phyloP scores from a whole-genome alignment of 1,139 yeast species.

The Trichomonascaceae sp. region DNA sequence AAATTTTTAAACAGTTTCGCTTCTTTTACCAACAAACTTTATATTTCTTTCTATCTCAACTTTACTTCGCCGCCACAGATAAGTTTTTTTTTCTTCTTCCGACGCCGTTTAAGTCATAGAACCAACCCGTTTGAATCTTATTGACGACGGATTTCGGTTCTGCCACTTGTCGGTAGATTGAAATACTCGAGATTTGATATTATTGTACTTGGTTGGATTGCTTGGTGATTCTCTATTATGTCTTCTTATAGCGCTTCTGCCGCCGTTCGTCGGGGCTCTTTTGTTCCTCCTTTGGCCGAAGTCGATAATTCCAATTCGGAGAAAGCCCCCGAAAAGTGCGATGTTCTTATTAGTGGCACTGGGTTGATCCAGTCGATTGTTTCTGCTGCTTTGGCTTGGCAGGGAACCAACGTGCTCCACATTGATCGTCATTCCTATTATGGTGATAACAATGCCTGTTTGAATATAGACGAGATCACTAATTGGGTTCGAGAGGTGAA shows the following conservation, averaged over 20 bases:
- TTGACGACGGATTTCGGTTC: not conserved
- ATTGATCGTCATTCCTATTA: constrained; percentile 77
- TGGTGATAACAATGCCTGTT: constrained; percentile 82
- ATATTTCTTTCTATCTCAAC: not conserved
- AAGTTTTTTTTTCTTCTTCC: not conserved
- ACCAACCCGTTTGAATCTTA: no score
- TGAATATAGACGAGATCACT: constrained; percentile 78
- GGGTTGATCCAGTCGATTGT: constrained; percentile 82
- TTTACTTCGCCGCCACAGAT: not conserved
- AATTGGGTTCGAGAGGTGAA: constrained; percentile 69
- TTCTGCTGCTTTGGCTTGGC: constrained; percentile 96
- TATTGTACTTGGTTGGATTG: no score
- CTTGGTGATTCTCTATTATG: constrained; percentile 20
- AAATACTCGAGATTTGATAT: not conserved
- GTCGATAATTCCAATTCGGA: constrained; percentile 55
- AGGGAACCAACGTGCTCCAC: constrained; percentile 84
- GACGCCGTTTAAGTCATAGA: not conserved
- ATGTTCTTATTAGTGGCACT: constrained; percentile 86
- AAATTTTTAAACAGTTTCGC: not conserved
- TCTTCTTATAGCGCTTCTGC: constrained; percentile 37
- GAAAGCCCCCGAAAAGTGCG: constrained; percentile 43
- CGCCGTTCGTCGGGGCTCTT: constrained; percentile 54
- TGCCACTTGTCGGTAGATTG: not conserved
- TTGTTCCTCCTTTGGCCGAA: constrained; percentile 78
- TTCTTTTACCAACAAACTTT: not conserved